These are phyloP conservation scores for Aspergillus ustus DNA, from an alignment of 2,329 filamentous ascomycete genomes.

Conservation along the genomic window DNA sequence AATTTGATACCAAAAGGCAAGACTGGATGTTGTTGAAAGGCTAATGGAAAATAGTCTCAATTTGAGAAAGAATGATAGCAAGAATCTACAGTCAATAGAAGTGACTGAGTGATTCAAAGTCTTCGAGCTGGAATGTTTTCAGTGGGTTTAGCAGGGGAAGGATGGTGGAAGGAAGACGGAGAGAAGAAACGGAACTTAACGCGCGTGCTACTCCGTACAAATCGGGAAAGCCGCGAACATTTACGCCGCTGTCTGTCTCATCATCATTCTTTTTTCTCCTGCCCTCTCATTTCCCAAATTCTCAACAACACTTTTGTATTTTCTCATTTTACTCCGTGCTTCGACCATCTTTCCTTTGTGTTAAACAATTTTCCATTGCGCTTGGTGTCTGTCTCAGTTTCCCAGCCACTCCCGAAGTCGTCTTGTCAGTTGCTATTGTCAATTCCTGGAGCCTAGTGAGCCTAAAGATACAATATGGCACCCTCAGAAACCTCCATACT, in stretches of 20 bases:
- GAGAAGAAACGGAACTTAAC: conserved; percentile 22
- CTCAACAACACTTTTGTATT: neutral
- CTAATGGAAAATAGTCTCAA: neutral
- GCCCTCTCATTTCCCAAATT: neutral
- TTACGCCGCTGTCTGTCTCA: neutral
- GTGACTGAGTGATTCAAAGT: neutral
- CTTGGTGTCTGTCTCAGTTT: neutral
- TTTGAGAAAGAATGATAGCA: neutral
- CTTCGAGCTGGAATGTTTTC: neutral
- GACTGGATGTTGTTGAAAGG: neutral
- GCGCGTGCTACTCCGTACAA: conserved; percentile 19
- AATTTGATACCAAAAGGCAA: conserved; percentile 7
- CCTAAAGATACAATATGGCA: conserved; percentile 58
- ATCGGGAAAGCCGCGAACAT: conserved; percentile 22
- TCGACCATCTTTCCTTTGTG: neutral
- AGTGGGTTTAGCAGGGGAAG: conserved; percentile 9
- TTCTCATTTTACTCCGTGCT: neutral
- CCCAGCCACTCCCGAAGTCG: neutral
- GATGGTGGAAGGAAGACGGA: conserved; percentile 14
- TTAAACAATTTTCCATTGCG: neutral
- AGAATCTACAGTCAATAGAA: neutral
- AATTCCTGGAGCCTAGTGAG: neutral
- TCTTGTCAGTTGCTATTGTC: neutral
- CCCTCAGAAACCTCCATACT: conserved; percentile 77
- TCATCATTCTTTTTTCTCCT: neutral